These are phyloP conservation scores for Theobroma grandiflorum DNA, from an alignment of 441 rosid genomes.

Conservation along the genomic window DNA sequence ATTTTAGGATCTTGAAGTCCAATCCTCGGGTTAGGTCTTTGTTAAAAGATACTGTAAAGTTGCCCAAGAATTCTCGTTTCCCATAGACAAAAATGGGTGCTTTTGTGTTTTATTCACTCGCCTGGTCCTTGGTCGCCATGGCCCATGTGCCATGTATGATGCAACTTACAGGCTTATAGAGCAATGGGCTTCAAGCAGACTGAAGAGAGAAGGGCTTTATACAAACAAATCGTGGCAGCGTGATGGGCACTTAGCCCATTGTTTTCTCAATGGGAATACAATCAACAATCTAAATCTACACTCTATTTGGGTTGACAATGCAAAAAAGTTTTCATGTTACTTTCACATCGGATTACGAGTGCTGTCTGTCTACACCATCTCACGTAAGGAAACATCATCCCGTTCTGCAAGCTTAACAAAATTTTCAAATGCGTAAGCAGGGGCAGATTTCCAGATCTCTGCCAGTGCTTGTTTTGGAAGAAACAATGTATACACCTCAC, in stretches of 20 bases:
- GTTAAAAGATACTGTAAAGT: not conserved
- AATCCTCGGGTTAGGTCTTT: not conserved
- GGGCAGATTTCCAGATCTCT: not conserved
- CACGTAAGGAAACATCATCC: not conserved
- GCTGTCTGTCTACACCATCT: not conserved
- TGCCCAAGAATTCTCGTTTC: not conserved
- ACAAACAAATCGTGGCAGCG: not conserved
- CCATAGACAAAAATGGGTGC: no score
- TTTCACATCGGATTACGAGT: not conserved
- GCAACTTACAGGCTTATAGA: not conserved
- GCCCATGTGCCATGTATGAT: not conserved
- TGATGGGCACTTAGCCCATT: not conserved
- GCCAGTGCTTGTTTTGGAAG: constrained; percentile 14
- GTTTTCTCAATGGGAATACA: no score
- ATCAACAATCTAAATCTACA: no score
- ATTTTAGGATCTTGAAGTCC: not conserved
- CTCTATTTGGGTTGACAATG: no score
- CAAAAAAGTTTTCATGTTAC: not conserved
- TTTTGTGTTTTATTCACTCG: no score
- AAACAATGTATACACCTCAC: not conserved
- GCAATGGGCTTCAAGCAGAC: not conserved
- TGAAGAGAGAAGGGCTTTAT: not conserved
- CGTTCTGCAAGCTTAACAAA: not conserved
- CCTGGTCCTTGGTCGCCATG: not conserved
- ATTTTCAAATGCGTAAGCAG: not conserved